Base-by-base conservation (phyloP, 2,329 filamentous ascomycete species). In the Penicillium sp. region DNA sequence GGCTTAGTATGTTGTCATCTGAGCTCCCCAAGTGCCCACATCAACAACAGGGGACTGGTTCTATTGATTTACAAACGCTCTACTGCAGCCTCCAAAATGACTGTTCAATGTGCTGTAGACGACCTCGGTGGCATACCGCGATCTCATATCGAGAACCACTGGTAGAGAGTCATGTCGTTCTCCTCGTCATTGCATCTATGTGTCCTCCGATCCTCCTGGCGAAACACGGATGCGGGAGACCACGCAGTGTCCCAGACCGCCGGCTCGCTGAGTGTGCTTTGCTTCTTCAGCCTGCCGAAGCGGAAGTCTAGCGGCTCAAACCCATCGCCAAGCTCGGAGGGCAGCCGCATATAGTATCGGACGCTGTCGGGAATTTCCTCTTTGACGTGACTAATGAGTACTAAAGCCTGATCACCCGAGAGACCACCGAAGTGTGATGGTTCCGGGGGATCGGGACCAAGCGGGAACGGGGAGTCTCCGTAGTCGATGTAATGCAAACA, bases 321-420 rank as follows among this genome's bases (percentile, higher is more conserved):
- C 1, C 39, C 49, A 14, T 56, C 54, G 5, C 40, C 53, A 3
- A 29, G 16, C 13, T 52, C 55, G 4, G 62, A 63, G 2, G 91
- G 89, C 19, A 96, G 71, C 61, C 87, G 90, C 35, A 97, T 74
- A 84, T 86, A 97, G 60, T 94, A 81, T 32, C 87, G 72, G 16
- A 96, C 78, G 51, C 83, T 84, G 34, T 84, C 82, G 0, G 93
- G 93, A 7, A 97, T 86, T 65, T 98, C 93, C 56, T 95, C 89
- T 47, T 82, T 83, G 45, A 91, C 76, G 68, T 98, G 93, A 46
- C 88, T 93, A 44, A 97, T 91, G 49, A 90, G 88, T n/a, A 97
- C 77, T 38, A 98, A 69, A 1, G 89, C 89, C 67, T 97, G 91
- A 15, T 79, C 65, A 1, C 80, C 71, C 2, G 75, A 74, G 40